These are phyloP conservation scores for Salix udensis DNA, from an alignment of 345 rosid species.

Conservation along the genomic window DNA sequence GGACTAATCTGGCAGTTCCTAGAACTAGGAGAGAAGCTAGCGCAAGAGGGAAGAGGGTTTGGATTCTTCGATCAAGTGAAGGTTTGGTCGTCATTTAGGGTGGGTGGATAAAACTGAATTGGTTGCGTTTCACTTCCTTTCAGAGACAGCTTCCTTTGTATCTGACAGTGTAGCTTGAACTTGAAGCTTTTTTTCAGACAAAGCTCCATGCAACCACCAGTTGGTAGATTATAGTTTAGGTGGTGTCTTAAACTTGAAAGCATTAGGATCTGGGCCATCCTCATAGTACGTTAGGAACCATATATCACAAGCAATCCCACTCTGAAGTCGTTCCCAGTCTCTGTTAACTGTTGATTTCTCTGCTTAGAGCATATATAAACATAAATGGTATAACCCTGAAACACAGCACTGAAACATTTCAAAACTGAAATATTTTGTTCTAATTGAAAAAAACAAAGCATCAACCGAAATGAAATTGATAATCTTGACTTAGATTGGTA, in stretches of 20 bases:
- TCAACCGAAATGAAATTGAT: too few relatives aligned
- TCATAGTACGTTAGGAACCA: too few relatives aligned
- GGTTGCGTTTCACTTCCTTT: neutral
- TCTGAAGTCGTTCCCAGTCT: too few relatives aligned
- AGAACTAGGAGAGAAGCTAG: constrained; percentile 49
- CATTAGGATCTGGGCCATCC: too few relatives aligned
- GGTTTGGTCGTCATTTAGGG: constrained; percentile 35
- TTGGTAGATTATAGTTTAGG: constrained; percentile 30
- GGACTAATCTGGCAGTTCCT: constrained; percentile 46
- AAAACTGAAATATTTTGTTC: too few relatives aligned
- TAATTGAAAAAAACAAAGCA: too few relatives aligned
- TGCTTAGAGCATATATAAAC: too few relatives aligned
- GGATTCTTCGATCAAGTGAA: constrained; percentile 45
- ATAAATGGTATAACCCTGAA: too few relatives aligned
- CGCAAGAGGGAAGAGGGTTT: constrained; percentile 50
- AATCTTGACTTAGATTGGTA: neutral
- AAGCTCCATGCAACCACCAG: constrained; percentile 40
- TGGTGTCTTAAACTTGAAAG: too few relatives aligned
- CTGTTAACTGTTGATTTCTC: too few relatives aligned
- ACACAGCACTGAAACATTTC: fast-evolving
- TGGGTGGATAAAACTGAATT: neutral
- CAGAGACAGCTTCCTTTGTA: neutral
- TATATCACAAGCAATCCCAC: too few relatives aligned
- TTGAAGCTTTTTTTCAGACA: constrained; percentile 31
- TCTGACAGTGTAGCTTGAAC: constrained; percentile 28